A percentile compares a stretch with the other conserved stretches of the same genome.
phyloP scores from a whole-genome alignment of 2,329 filamentous ascomycete species.

The Tothia fuscella region DNA sequence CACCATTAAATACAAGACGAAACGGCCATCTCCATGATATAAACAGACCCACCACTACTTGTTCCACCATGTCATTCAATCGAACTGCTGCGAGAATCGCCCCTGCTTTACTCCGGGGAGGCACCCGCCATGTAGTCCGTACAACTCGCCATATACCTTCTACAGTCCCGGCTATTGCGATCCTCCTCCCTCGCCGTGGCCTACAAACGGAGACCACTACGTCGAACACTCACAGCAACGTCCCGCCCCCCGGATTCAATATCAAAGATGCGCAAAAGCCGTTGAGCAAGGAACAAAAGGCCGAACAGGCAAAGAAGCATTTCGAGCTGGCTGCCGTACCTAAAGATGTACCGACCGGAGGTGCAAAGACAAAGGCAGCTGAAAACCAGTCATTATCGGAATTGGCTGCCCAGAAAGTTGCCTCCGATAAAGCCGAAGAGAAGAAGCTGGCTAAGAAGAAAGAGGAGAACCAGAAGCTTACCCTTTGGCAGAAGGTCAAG shows the following conservation, averaged over 20 bases:
- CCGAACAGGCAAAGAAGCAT: slow-evolving; percentile 16
- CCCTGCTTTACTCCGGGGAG: too few relatives aligned
- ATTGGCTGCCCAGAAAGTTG: slow-evolving; percentile 49
- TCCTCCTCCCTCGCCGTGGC: not conserved
- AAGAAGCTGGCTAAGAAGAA: slow-evolving; percentile 49
- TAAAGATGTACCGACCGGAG: slow-evolving; percentile 28
- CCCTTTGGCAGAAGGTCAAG: slow-evolving; percentile 84
- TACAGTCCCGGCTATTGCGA: not conserved
- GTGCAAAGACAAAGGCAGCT: slow-evolving; percentile 35
- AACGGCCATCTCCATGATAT: too few relatives aligned
- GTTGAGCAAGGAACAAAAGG: slow-evolving; percentile 46
- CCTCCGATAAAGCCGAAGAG: slow-evolving; percentile 33
- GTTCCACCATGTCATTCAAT: too few relatives aligned
- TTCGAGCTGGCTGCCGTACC: slow-evolving; percentile 20
- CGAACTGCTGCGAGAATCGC: too few relatives aligned
- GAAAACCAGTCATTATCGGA: slow-evolving; percentile 45
- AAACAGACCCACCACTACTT: too few relatives aligned
- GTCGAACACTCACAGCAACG: not conserved
- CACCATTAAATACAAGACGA: too few relatives aligned
- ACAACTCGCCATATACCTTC: too few relatives aligned
- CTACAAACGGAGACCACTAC: slow-evolving; percentile 38
- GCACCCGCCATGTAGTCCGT: too few relatives aligned
- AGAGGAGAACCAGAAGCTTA: slow-evolving; percentile 74
- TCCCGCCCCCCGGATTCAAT: slow-evolving; percentile 82
- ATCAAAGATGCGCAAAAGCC: slow-evolving; percentile 82